These are phyloP conservation scores for Panus rudis DNA, from an alignment of 768 basidiomycete species.

Conservation along the genomic window DNA sequence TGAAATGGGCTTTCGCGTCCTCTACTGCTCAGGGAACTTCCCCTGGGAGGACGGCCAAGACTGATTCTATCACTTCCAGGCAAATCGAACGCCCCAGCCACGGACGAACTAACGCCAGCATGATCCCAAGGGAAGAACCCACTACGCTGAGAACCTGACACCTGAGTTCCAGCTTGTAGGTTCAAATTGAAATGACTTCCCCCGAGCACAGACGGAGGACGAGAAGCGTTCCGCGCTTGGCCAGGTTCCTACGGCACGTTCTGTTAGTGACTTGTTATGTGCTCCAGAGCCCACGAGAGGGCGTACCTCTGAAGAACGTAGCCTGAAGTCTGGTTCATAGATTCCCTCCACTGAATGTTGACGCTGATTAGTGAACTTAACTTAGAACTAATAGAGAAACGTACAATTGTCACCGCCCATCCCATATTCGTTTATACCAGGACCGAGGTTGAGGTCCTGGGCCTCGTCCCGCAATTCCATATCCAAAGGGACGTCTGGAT, in stretches of 20 bases:
- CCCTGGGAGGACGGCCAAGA: slow-evolving; percentile 46
- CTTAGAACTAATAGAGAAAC: too few species aligned
- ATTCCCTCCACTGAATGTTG: slow-evolving; percentile 8
- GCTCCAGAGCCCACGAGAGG: neutral
- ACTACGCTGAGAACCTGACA: slow-evolving; percentile 54
- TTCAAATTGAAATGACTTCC: slow-evolving; percentile 44
- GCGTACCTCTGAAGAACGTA: slow-evolving; percentile 58
- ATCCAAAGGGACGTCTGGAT: slow-evolving; percentile 4
- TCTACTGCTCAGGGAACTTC: slow-evolving; percentile 44
- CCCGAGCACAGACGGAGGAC: slow-evolving; percentile 42
- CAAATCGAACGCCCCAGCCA: slow-evolving; percentile 29
- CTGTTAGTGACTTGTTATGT: neutral
- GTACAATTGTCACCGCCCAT: too few species aligned
- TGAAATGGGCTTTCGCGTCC: slow-evolving; percentile 52
- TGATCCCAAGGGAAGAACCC: slow-evolving; percentile 83
- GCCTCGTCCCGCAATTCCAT: too few species aligned
- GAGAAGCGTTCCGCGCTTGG: slow-evolving; percentile 70
- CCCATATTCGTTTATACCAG: too few species aligned
- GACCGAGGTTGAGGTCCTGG: too few species aligned
- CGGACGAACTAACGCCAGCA: slow-evolving; percentile 58
- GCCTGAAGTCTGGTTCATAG: slow-evolving; percentile 18
- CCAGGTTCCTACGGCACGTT: slow-evolving; percentile 61
- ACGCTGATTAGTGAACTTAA: too few species aligned
- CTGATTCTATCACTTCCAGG: slow-evolving; percentile 39
- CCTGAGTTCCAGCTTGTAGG: slow-evolving; percentile 30